A percentile compares a stretch with the other conserved stretches of the same genome.
phyloP scores from a whole-genome alignment of 116 monocot species.

The Papilionanthe hybrid region DNA sequence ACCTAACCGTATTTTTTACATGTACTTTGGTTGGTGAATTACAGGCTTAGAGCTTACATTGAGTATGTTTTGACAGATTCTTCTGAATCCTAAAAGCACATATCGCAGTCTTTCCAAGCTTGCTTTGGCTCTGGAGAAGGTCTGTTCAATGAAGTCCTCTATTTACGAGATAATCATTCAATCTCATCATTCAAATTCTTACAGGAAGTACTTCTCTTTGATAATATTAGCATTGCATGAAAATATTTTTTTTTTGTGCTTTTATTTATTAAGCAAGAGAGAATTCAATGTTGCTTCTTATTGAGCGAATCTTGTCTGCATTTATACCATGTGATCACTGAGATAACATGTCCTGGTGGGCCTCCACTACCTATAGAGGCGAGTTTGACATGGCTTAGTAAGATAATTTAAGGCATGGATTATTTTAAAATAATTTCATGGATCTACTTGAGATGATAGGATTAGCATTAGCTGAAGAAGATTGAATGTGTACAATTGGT shows the following conservation, averaged over 20 bases:
- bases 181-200: slow-evolving; percentile 3
- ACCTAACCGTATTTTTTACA: neutral
- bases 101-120: slow-evolving; percentile 78
- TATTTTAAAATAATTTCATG: neutral
- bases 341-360: neutral
- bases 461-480: neutral
- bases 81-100: slow-evolving; percentile 64
- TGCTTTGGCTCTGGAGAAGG: slow-evolving; percentile 90
- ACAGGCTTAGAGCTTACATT: slow-evolving; percentile 3
- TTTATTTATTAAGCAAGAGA: neutral
- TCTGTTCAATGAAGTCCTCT: slow-evolving; percentile 21
- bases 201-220: neutral
- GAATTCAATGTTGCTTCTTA: no score
- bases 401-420: neutral
- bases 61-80: slow-evolving; percentile 49
- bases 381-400: neutral
- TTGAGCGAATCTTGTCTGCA: neutral
- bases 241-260: neutral
- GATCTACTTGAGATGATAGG: neutral
- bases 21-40: neutral
- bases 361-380: neutral
- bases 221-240: neutral
- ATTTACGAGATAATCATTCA: slow-evolving; percentile 2
- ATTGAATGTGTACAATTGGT: neutral
- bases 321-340: no score